Evolutionary conservation across 1,284 basidiomycete species (phyloP).

Genomic region (Pseudozyma flocculosa): DNA sequence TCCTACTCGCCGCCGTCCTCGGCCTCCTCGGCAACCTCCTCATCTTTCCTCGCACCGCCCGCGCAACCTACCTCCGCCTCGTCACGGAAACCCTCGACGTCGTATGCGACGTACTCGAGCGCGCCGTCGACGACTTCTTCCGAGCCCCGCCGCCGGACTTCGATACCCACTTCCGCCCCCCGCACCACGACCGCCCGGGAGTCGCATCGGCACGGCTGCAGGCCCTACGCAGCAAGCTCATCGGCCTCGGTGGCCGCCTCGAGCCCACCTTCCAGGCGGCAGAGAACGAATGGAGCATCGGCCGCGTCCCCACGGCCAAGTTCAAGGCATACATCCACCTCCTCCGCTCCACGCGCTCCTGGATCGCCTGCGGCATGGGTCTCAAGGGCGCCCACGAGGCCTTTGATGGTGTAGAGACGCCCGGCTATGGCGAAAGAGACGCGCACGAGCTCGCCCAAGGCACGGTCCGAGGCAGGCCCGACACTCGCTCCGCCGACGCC

Average conservation of each 20-base stretch:
- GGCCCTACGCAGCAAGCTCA: slow-evolving; percentile 5
- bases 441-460: no score
- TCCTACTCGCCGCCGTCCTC: slow-evolving; percentile 33
- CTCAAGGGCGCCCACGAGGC: not conserved
- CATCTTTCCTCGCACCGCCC: slow-evolving; percentile 37
- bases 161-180: no score
- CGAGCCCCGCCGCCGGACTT: not conserved
- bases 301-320: slow-evolving; percentile 25
- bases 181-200: not conserved
- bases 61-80: slow-evolving; percentile 15
- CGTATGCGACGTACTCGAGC: slow-evolving; percentile 18
- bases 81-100: slow-evolving; percentile 15
- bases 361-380: slow-evolving; percentile 46
- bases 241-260: slow-evolving; percentile 9
- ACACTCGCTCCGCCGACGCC: not conserved
- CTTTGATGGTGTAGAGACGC: no score
- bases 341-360: slow-evolving; percentile 25
- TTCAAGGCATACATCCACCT: slow-evolving; percentile 14
- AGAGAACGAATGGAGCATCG: slow-evolving; percentile 30
- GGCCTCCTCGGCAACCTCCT: slow-evolving; percentile 28
- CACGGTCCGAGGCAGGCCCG: no score
- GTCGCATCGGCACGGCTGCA: slow-evolving; percentile 6
- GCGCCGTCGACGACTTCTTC: slow-evolving; percentile 31
- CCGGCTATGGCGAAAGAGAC: no score
- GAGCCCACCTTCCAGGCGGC: slow-evolving; percentile 28